Evolutionary conservation across 139 green algal genomes (phyloP).

Genomic region (Picochlorum sp.): DNA sequence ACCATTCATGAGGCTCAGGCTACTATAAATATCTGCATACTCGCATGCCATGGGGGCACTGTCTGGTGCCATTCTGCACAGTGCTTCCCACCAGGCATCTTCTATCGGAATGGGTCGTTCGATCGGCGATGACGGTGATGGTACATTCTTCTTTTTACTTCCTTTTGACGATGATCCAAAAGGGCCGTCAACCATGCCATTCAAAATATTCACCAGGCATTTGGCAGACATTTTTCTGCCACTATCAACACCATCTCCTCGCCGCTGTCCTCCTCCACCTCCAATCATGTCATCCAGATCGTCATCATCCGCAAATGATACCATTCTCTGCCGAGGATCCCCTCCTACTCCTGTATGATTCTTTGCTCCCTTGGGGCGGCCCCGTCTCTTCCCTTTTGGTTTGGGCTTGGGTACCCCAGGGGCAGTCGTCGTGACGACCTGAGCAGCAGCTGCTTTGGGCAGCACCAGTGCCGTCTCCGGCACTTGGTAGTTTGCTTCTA

Average conservation of each 20-base stretch:
- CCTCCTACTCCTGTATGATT: background rate
- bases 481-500: background rate
- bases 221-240: too few species aligned
- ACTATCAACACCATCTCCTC: too few species aligned
- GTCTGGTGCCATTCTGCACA: slow-evolving; percentile 11
- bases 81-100: slow-evolving; percentile 16
- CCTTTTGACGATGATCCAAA: too few species aligned
- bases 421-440: background rate
- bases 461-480: background rate
- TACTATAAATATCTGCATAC: slow-evolving; percentile 22
- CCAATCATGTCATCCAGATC: too few species aligned
- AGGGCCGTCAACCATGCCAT: too few species aligned
- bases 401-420: background rate
- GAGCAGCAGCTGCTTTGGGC: slow-evolving; percentile 1
- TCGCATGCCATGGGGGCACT: slow-evolving; percentile 15
- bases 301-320: background rate
- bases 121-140: too few species aligned
- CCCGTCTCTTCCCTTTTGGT: background rate
- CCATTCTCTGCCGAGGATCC: background rate
- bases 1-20: background rate
- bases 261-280: too few species aligned
- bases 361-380: slow-evolving; percentile 1
- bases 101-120: too few species aligned
- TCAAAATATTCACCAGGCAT: too few species aligned
- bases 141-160: too few species aligned